Conservation (phyloP, 78 protist species). For the Dictyostelium firmibasis region DNA sequence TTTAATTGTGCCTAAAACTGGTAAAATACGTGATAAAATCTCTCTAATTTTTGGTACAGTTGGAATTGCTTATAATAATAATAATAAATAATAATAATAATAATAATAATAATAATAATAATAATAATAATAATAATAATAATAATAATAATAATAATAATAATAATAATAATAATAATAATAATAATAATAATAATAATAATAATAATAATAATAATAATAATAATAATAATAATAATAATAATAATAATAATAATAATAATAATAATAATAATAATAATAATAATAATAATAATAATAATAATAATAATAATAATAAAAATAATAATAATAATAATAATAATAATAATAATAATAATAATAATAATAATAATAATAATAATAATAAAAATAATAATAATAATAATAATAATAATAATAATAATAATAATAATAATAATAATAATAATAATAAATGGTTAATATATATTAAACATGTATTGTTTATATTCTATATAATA, state of each 20-base stretch:
- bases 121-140: background rate
- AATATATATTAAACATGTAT: too few species aligned
- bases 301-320: background rate
- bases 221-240: background rate
- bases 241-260: background rate
- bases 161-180: background rate
- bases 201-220: background rate
- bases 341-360: background rate
- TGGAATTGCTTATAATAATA: constrained; percentile 42
- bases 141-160: background rate
- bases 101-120: background rate
- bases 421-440: background rate
- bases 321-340: background rate
- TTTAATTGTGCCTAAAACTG: constrained; percentile 81
- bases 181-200: background rate
- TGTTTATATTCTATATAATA: too few species aligned
- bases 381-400: background rate
- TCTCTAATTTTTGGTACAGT: constrained; percentile 79
- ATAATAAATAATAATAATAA: background rate
- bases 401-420: background rate
- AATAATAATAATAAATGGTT: background rate
- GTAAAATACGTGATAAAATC: constrained; percentile 71
- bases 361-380: background rate
- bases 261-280: background rate
- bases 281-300: background rate